Conservation (phyloP, 768 basidiomycete species). For the Nidularia pulvinata region DNA sequence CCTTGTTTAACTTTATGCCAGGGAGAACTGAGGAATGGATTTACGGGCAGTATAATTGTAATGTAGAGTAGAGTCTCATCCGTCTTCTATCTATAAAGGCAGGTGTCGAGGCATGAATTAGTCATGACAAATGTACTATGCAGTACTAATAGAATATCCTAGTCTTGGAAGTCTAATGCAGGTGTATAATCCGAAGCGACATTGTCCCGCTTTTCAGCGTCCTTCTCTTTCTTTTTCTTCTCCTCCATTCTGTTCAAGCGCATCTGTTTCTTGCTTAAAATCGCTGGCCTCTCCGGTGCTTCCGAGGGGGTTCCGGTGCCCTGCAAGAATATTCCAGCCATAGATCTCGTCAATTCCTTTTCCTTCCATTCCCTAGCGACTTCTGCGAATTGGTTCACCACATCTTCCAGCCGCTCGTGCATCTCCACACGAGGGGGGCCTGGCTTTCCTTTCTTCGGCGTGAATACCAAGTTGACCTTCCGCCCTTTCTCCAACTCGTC, state of each 20-base stretch:
- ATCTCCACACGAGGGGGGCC: conserved; percentile 35
- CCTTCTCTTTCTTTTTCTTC: background rate
- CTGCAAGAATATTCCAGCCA: conserved; percentile 43
- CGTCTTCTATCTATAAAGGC: no score
- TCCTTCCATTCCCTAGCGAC: conserved; percentile 54
- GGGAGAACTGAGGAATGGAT: no score
- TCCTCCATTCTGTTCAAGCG: background rate
- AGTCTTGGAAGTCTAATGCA: no score
- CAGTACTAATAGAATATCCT: no score
- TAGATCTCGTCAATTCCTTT: conserved; percentile 31
- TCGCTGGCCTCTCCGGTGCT: background rate
- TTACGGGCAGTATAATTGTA: no score
- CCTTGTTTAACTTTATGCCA: no score
- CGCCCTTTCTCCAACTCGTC: conserved; percentile 60
- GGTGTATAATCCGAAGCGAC: no score
- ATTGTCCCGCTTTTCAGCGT: no score
- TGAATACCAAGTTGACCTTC: conserved; percentile 55
- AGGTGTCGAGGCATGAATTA: no score
- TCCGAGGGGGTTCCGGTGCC: conserved; percentile 17
- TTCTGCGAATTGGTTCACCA: conserved; percentile 41
- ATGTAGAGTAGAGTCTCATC: no score
- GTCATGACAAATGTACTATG: no score
- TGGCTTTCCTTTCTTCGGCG: conserved; percentile 42
- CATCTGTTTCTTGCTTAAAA: background rate
- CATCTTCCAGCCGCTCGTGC: conserved; percentile 40